phyloP scores from a whole-genome alignment of 805 yeast genomes.

The Zygosaccharomyces rouxii region DNA sequence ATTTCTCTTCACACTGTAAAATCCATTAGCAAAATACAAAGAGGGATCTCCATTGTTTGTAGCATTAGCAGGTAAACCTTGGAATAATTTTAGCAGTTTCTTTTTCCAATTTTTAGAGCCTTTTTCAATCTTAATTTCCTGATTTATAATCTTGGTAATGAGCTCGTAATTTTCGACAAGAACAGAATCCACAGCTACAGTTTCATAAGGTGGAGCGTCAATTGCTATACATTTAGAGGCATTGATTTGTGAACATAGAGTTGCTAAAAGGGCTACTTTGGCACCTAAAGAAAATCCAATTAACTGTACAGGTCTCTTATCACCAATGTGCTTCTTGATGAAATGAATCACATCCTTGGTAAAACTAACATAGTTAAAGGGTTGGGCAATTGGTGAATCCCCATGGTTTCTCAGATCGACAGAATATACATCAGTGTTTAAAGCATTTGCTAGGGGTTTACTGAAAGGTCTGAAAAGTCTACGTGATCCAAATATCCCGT shows the following conservation, averaged over 20 bases:
- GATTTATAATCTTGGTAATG: slow-evolving; percentile 20
- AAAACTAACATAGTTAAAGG: slow-evolving; percentile 43
- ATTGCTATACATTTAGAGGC: slow-evolving; percentile 43
- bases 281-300: slow-evolving; percentile 63
- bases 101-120: slow-evolving; percentile 25
- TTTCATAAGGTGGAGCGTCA: slow-evolving; percentile 32
- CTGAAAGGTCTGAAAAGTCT: slow-evolving; percentile 42
- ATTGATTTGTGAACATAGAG: slow-evolving; percentile 30
- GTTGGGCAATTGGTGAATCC: slow-evolving; percentile 40
- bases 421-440: slow-evolving; percentile 38
- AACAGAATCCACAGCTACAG: slow-evolving; percentile 21
- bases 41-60: slow-evolving; percentile 16
- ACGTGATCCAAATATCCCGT: slow-evolving; percentile 52
- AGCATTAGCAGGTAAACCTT: slow-evolving; percentile 17
- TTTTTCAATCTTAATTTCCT: slow-evolving; percentile 20
- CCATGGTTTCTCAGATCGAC: slow-evolving; percentile 59
- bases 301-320: slow-evolving; percentile 31
- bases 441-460: slow-evolving; percentile 31
- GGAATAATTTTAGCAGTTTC: slow-evolving; percentile 17
- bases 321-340: slow-evolving; percentile 28
- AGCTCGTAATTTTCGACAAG: slow-evolving; percentile 20
- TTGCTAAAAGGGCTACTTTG: slow-evolving; percentile 46
- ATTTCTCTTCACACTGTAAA: slow-evolving; percentile 22
- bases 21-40: slow-evolving; percentile 31
- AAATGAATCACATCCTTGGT: slow-evolving; percentile 41